Percentiles rank a stretch among this genome's conserved stretches.
These are phyloP conservation scores for Echeveria elegans DNA, from an alignment of 164 flowering plant genomes.

Conservation along the genomic window DNA sequence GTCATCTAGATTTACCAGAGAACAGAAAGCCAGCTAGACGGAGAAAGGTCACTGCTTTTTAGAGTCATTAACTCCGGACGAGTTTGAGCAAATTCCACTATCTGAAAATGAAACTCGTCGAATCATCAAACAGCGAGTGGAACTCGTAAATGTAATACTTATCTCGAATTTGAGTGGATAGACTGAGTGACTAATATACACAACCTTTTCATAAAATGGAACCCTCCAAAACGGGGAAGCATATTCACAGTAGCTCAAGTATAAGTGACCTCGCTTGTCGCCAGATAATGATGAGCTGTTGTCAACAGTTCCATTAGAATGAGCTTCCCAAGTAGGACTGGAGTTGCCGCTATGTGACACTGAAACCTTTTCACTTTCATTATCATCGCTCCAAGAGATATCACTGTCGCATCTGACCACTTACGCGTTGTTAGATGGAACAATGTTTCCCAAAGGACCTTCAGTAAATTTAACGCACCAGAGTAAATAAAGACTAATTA, in stretches of 20 bases:
- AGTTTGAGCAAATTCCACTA: neutral
- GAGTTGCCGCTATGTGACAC: neutral
- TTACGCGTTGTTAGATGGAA: neutral
- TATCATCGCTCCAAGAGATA: constrained; percentile 6
- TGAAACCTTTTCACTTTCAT: neutral
- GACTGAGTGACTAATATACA: neutral
- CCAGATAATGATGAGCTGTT: neutral
- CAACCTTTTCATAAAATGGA: neutral
- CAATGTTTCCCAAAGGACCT: too few species aligned
- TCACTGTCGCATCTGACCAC: neutral
- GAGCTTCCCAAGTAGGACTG: neutral
- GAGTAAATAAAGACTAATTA: neutral
- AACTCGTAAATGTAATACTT: too few species aligned
- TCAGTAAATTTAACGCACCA: too few species aligned
- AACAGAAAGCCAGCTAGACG: neutral
- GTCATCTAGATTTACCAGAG: neutral
- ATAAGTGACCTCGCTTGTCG: neutral
- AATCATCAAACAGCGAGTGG: neutral
- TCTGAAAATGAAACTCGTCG: neutral
- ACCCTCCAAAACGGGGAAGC: constrained; percentile 4
- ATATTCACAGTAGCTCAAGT: constrained; percentile 5
- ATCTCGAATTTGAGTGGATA: too few species aligned
- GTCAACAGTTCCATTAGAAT: neutral
- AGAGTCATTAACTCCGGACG: constrained; percentile 3
- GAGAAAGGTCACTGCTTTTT: constrained; percentile 2